These are phyloP conservation scores for Cephaloascus albidus DNA, from an alignment of 805 yeast species.

Conservation along the genomic window DNA sequence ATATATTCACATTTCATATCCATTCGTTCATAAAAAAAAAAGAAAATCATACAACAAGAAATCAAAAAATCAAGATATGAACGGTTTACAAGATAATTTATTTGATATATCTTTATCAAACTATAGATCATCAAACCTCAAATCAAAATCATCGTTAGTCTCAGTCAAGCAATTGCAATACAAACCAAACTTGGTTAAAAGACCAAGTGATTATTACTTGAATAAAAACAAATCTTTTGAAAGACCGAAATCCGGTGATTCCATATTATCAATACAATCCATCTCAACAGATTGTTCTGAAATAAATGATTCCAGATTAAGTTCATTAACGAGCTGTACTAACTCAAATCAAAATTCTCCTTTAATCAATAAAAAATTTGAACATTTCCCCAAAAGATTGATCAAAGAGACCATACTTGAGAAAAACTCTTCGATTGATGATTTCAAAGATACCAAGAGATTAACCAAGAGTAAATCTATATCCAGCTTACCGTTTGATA, in stretches of 20 bases:
- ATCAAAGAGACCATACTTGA: no score
- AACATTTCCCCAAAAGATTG: no score
- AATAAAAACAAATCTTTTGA: conserved; percentile 13
- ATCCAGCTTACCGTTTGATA: neutral
- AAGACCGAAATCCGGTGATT: conserved; percentile 23
- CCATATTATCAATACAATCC: conserved; percentile 20
- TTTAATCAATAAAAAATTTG: neutral
- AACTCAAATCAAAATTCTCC: conserved; percentile 8
- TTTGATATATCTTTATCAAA: neutral
- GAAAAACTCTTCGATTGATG: no score
- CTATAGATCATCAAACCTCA: conserved; percentile 1
- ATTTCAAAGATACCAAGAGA: neutral
- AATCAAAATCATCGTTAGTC: neutral
- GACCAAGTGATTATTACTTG: conserved; percentile 32
- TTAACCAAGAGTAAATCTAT: neutral
- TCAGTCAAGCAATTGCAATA: neutral
- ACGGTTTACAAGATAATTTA: neutral
- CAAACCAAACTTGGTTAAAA: conserved; percentile 1
- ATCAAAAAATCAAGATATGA: no score
- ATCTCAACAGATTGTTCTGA: conserved; percentile 9
- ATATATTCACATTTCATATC: neutral
- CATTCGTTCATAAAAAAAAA: neutral
- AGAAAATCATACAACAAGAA: no score
- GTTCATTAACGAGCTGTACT: conserved; percentile 27
- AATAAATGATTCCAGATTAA: conserved; percentile 22